Conservation (phyloP, 2,329 filamentous ascomycete genomes). For the Harringtonia aguacate region DNA sequence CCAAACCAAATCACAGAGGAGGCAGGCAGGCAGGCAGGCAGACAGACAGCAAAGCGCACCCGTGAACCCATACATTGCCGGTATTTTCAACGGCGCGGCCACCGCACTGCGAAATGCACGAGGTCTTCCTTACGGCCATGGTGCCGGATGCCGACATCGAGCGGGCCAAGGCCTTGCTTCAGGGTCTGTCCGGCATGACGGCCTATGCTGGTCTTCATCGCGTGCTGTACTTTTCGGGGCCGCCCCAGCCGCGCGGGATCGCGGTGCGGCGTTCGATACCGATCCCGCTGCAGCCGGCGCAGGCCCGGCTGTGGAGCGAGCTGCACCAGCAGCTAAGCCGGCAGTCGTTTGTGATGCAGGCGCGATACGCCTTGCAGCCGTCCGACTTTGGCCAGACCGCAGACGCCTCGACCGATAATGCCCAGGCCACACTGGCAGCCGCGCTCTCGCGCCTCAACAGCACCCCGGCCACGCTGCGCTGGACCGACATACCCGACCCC, state of each 20-base stretch:
- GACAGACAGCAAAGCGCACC: no score
- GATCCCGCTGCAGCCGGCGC: constrained; percentile 21
- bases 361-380: constrained; percentile 40
- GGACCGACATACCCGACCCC: constrained; percentile 52
- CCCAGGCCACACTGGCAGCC: background rate
- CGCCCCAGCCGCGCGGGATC: constrained; percentile 31
- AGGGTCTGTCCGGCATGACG: constrained; percentile 46
- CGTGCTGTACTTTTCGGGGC: constrained; percentile 43
- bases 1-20: no score
- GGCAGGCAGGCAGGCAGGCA: no score
- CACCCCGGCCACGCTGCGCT: constrained; percentile 38
- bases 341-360: constrained; percentile 46
- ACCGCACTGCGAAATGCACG: constrained; percentile 33
- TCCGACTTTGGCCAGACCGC: constrained; percentile 25
- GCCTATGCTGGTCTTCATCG: constrained; percentile 38
- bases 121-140: constrained; percentile 46
- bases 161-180: constrained; percentile 39
- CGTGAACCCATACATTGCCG: no score
- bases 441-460: constrained; percentile 25
- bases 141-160: constrained; percentile 42
- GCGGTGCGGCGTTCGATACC: constrained; percentile 23
- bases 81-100: no score
- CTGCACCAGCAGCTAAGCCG: constrained; percentile 42
- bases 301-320: constrained; percentile 33
- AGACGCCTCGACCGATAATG: background rate